phyloP scores from a whole-genome alignment of 192 early-diverging fungal species.

The Borealophlyctis nickersoniae region DNA sequence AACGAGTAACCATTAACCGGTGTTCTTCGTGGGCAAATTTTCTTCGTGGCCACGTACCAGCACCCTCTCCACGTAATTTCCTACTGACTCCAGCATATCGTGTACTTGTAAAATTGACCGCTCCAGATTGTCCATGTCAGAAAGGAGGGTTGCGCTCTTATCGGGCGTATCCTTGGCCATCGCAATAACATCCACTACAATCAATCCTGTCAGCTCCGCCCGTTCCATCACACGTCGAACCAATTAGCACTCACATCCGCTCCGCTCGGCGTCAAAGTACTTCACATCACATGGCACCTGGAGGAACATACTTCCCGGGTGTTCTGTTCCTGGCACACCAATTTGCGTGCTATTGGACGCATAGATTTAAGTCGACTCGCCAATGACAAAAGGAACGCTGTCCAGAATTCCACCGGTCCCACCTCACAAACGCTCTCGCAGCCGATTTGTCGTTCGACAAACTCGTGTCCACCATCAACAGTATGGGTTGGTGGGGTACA shows the following conservation, averaged over 20 bases:
- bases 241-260: conserved; percentile 44
- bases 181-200: conserved; percentile 69
- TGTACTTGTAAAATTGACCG: conserved; percentile 70
- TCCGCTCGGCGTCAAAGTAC: conserved; percentile 87
- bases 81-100: conserved; percentile 80
- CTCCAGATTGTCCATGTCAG: conserved; percentile 92
- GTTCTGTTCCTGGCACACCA: conserved; percentile 71
- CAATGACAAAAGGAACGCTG: no score
- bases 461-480: conserved; percentile 84
- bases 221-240: not conserved
- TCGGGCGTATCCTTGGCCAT: conserved; percentile 54
- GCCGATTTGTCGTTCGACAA: conserved; percentile 25
- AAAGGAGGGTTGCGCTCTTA: conserved; percentile 57
- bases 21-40: no score
- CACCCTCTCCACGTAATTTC: conserved; percentile 75
- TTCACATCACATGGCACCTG: conserved; percentile 85
- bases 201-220: no score
- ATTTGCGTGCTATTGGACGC: conserved; percentile 62
- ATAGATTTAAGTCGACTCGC: no score
- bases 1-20: no score
- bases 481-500: conserved; percentile 72
- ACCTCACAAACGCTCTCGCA: conserved; percentile 22
- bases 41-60: conserved; percentile 39
- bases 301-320: conserved; percentile 76
- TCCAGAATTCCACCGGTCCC: no score